These are phyloP conservation scores for Nakazawaea populi DNA, from an alignment of 805 yeast species.

Conservation along the genomic window DNA sequence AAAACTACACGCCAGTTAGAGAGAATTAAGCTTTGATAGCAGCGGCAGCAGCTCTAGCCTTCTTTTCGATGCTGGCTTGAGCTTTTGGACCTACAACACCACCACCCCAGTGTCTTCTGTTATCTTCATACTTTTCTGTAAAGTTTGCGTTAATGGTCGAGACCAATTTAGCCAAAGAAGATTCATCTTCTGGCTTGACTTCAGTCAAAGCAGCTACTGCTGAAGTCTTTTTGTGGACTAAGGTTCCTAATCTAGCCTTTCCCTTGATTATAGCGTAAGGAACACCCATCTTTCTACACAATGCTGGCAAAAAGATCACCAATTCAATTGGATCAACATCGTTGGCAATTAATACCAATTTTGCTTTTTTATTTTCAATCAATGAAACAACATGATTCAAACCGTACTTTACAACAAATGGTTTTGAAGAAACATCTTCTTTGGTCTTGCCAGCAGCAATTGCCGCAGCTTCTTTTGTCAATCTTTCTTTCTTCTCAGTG, in stretches of 20 bases:
- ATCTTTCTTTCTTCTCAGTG: conserved; percentile 98
- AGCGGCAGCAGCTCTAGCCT: conserved; percentile 44
- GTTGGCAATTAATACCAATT: conserved; percentile 94
- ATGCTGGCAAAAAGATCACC: conserved; percentile 96
- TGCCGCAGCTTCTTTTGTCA: conserved; percentile 98
- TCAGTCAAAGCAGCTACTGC: conserved; percentile 97
- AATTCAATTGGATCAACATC: conserved; percentile 99
- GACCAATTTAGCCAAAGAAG: conserved; percentile 87
- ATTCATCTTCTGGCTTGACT: conserved; percentile 90
- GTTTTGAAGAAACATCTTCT: conserved; percentile 95
- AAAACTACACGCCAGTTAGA: neutral
- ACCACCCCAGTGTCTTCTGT: conserved; percentile 99
- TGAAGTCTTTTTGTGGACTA: conserved; percentile 96
- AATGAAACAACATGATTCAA: conserved; percentile 97
- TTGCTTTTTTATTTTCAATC: conserved; percentile 97
- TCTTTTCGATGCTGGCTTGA: conserved; percentile 76
- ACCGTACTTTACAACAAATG: conserved; percentile 96
- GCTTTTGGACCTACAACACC: conserved; percentile 97
- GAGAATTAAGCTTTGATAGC: conserved; percentile 17
- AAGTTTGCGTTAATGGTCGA: conserved; percentile 93
- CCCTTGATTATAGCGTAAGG: conserved; percentile 99
- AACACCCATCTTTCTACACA: conserved; percentile 98
- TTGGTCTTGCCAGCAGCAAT: conserved; percentile 97
- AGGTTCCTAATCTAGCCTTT: conserved; percentile 96
- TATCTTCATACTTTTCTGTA: conserved; percentile 88